Percentiles rank a stretch among this genome's conserved stretches.
phyloP scores from a whole-genome alignment of 345 rosid species.

The Eutrema japonicum region DNA sequence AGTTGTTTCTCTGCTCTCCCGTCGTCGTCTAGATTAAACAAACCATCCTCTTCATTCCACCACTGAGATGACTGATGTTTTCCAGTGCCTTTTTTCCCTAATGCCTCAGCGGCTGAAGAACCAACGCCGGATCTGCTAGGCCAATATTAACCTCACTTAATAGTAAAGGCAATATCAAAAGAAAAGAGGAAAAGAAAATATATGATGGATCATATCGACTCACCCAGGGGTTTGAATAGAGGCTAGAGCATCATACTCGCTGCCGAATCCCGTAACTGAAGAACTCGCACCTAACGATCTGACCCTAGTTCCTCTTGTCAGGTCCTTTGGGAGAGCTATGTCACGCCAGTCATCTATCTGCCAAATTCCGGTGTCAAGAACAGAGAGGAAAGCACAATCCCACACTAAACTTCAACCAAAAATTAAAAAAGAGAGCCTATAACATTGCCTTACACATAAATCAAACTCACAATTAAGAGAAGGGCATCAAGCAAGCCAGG shows the following conservation, averaged over 20 bases:
- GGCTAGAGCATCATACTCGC: slow-evolving; percentile 64
- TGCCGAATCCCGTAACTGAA: slow-evolving; percentile 78
- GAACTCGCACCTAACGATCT: slow-evolving; percentile 76
- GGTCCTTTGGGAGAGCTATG: slow-evolving; percentile 73
- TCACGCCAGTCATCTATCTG: slow-evolving; percentile 99
- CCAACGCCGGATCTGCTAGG: slow-evolving; percentile 51
- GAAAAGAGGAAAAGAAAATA: background rate
- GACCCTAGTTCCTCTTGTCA: slow-evolving; percentile 55
- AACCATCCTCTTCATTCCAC: slow-evolving; percentile 95
- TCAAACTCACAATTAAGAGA: slow-evolving; percentile 76
- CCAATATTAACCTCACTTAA: slow-evolving; percentile 21
- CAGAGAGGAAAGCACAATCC: background rate
- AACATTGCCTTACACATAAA: background rate
- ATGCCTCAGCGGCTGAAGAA: slow-evolving; percentile 51
- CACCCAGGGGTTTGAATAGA: slow-evolving; percentile 59
- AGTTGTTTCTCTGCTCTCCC: slow-evolving; percentile 91
- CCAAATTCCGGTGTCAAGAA: slow-evolving; percentile 18
- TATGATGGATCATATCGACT: slow-evolving; percentile 14
- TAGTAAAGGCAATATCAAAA: background rate
- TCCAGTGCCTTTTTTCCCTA: slow-evolving; percentile 51
- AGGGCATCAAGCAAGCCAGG: slow-evolving; percentile 97
- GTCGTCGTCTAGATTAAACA: slow-evolving; percentile 90
- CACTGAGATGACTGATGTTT: slow-evolving; percentile 66
- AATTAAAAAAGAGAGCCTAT: background rate
- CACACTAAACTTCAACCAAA: background rate